Base-by-base conservation (phyloP, 768 basidiomycete genomes). In the Trametopsis cervina region DNA sequence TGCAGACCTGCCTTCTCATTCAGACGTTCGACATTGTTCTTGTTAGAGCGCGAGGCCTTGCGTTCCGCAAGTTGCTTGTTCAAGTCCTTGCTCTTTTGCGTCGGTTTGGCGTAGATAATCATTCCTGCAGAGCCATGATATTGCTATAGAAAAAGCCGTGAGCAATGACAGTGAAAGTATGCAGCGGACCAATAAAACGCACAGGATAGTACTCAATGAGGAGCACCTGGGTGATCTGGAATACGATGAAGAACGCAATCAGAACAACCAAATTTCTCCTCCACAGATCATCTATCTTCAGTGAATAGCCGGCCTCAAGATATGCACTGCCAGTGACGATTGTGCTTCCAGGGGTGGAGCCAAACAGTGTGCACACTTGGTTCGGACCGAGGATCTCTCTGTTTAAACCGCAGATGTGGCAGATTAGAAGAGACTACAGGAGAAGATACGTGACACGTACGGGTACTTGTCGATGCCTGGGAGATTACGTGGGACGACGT, bases 351-450 rank as follows among this genome's bases (percentile, higher is more conserved):
- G 74, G 63, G 3, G 61, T 56, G 1, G 85, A 67, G n/a, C 89
- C 89, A 47, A 75, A 76, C 18, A 91, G 66, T 0, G 87, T 87
- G 64, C 90, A 92, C 9, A 76, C 78, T 67, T 92, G 90, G 55
- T 90, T 84, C 1, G 75, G 67, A 38, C 81, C 75, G 53, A 85
- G 60, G 49, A 60, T 52, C 40, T 69, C 63, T 55, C 85, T 78
- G 49, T 21, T 37, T 47, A 39, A 5, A 49, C 29, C 15, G 37
- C 51, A 44, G 53, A 57, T 21, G 55, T 5, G 35, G 18, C 12
- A 47, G 37, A 24, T 35, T 17, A 20, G 63, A 27, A 4, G 59
- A 61, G 52, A 61, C 65, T n/a, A 61, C 45, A 50, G 57, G n/a
- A n/a, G n/a, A n/a, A n/a, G 57, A 38, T 67, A 47, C 22, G 40